Base-by-base conservation (phyloP, 1,284 basidiomycete genomes). In the Inonotus obliquus region DNA sequence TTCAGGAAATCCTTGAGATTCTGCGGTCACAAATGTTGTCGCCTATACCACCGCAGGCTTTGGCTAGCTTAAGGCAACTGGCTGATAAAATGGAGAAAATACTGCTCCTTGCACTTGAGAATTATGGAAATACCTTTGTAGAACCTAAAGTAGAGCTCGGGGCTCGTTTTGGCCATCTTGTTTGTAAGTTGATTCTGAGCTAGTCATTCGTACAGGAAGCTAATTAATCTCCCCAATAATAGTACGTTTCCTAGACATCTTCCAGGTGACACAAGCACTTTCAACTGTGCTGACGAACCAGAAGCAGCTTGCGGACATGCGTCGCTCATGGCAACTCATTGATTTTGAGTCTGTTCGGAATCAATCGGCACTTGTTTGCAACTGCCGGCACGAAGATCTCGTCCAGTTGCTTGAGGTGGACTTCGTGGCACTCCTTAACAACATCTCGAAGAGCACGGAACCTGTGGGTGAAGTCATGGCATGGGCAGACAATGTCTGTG, bases 1-100 rank as follows among this genome's bases (percentile, higher is more conserved):
- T 48, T 23, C 66, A 93, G 91, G 91, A 92, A 87, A 92, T 93
- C 67, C 77, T 94, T 57, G 91, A 94, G 71, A 83, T 89, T 63
- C 77, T 94, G 65, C 83, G 91, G 53, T 87, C 87, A 4, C 91
- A 92, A 71, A 90, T 92, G 82, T 79, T 93, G 29, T 88, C 87
- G 2, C 84, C 88, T 19, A 88, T 94, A 54, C 78, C 88, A 1
- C 75, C 87, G 5, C 69, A 83, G 39, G 84, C 89, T 4, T 73
- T 93, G 57, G 81, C 81, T 17, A 87, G 81, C 67, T 76, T 94
- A 62, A 86, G 91, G 48, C 87, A 90, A 70, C 77, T 94, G 59
- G 91, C 91, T n/a, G 84, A 90, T 70, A 92, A 92, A 76, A 92
- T 94, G 91, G 91, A 94, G 71, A 92, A 93, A 73, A 89, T 93